Conservation (phyloP, 768 basidiomycete genomes). For the Amanita subjunquillea region DNA sequence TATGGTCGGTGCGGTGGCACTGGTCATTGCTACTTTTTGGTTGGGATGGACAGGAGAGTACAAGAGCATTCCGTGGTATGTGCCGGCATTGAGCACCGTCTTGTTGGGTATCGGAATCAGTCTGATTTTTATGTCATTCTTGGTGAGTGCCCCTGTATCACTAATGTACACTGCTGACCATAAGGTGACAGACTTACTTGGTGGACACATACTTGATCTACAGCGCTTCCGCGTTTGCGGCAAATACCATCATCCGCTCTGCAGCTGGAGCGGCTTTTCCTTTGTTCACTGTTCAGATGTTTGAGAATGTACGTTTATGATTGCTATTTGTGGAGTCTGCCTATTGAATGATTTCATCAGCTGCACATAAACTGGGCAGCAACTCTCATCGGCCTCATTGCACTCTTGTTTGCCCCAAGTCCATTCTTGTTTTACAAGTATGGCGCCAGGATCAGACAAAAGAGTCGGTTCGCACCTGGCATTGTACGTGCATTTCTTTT, state of each 20-base stretch:
- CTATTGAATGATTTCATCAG: slow-evolving; percentile 13
- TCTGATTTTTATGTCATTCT: slow-evolving; percentile 49
- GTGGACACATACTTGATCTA: slow-evolving; percentile 52
- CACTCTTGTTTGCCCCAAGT: slow-evolving; percentile 48
- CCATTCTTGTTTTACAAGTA: slow-evolving; percentile 67
- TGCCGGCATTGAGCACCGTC: slow-evolving; percentile 41
- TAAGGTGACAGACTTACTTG: slow-evolving; percentile 35
- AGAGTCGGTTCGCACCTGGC: slow-evolving; percentile 49
- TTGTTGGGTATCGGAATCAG: slow-evolving; percentile 37
- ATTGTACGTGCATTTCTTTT: slow-evolving; percentile 18
- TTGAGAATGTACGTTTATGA: slow-evolving; percentile 29
- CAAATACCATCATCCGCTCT: slow-evolving; percentile 50
- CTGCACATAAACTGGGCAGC: slow-evolving; percentile 40
- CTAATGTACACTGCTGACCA: no score
- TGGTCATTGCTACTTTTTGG: slow-evolving; percentile 57
- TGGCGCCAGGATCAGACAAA: slow-evolving; percentile 45
- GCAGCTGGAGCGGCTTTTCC: slow-evolving; percentile 51
- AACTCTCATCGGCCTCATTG: slow-evolving; percentile 47
- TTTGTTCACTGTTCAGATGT: slow-evolving; percentile 60
- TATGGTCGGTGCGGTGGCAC: slow-evolving; percentile 44
- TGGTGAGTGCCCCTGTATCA: slow-evolving; percentile 19
- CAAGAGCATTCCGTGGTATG: slow-evolving; percentile 44
- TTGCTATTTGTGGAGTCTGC: not conserved
- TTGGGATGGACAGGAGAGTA: slow-evolving; percentile 54
- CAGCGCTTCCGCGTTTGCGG: slow-evolving; percentile 54